phyloP scores from a whole-genome alignment of 2,329 filamentous ascomycete genomes.

The Colletotrichum neosansevieriae region DNA sequence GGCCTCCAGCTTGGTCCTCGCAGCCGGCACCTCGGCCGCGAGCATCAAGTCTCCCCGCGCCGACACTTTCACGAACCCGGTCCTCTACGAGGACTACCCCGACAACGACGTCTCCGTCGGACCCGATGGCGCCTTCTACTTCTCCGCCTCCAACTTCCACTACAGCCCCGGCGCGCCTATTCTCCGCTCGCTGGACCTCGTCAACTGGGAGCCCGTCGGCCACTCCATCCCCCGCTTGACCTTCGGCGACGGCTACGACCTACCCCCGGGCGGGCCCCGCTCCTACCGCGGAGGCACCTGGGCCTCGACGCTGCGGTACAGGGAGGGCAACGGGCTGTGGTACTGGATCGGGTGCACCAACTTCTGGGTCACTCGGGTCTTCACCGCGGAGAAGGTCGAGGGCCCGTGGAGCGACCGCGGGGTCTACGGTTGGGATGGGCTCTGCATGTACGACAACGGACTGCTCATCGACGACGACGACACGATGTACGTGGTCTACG shows the following conservation, averaged over 20 bases:
- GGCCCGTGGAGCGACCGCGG: conserved; percentile 57
- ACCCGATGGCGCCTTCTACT: conserved; percentile 64
- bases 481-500: conserved; percentile 69
- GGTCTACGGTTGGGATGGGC: conserved; percentile 48
- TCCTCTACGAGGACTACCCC: conserved; percentile 67
- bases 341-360: conserved; percentile 71
- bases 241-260: conserved; percentile 62
- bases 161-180: conserved; percentile 69
- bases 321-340: conserved; percentile 59
- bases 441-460: conserved; percentile 69
- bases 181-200: conserved; percentile 66
- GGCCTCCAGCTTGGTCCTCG: neutral
- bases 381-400: conserved; percentile 56
- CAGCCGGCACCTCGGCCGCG: neutral
- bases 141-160: conserved; percentile 67
- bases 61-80: conserved; percentile 59
- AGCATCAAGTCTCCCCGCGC: neutral
- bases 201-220: conserved; percentile 61
- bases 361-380: conserved; percentile 64
- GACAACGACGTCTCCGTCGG: conserved; percentile 67
- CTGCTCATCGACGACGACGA: conserved; percentile 70
- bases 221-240: conserved; percentile 59
- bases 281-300: conserved; percentile 68
- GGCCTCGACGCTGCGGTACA: conserved; percentile 66
- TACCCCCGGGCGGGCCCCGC: conserved; percentile 51